A percentile compares a stretch with the other conserved stretches of the same genome.
Evolutionary conservation across 768 basidiomycete species (phyloP).

Genomic region (Coprinopsis strossmayeri): DNA sequence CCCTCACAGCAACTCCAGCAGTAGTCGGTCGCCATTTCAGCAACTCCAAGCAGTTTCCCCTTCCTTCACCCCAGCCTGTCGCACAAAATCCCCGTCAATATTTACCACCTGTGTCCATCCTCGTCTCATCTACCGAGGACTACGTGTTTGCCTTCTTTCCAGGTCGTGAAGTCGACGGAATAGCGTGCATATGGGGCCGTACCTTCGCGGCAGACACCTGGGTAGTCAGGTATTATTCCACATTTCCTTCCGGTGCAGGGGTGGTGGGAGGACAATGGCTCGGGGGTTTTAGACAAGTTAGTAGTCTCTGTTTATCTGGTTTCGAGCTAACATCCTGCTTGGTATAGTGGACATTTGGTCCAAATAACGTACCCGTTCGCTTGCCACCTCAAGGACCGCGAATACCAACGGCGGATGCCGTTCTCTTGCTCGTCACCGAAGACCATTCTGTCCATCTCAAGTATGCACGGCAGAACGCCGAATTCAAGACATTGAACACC

Average conservation of each 20-base stretch:
- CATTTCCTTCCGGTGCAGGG: conserved; percentile 42
- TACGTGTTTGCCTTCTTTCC: conserved; percentile 78
- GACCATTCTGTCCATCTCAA: conserved; percentile 49
- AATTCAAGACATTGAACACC: conserved; percentile 13
- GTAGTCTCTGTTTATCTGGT: background rate
- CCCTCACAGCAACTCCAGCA: conserved; percentile 53
- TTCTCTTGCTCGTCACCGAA: conserved; percentile 60
- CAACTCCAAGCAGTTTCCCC: conserved; percentile 56
- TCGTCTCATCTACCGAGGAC: conserved; percentile 48
- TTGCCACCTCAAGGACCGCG: conserved; percentile 54
- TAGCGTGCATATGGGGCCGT: conserved; percentile 61
- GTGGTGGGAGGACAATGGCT: conserved; percentile 62
- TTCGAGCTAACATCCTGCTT: conserved; percentile 1
- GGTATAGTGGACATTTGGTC: conserved; percentile 46
- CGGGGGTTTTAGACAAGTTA: conserved; percentile 51
- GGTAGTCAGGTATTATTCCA: conserved; percentile 52
- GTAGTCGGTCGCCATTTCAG: conserved; percentile 63
- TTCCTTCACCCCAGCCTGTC: conserved; percentile 49
- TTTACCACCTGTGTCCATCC: conserved; percentile 57
- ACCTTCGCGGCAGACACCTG: conserved; percentile 57
- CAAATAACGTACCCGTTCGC: conserved; percentile 40
- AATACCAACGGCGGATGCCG: conserved; percentile 46
- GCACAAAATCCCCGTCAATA: conserved; percentile 40
- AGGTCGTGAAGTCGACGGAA: conserved; percentile 45
- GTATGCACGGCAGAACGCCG: conserved; percentile 41